A percentile compares a stretch with the other conserved stretches of the same genome.
Evolutionary conservation across 768 basidiomycete species (phyloP).

Genomic region (Trametes sanguinea): DNA sequence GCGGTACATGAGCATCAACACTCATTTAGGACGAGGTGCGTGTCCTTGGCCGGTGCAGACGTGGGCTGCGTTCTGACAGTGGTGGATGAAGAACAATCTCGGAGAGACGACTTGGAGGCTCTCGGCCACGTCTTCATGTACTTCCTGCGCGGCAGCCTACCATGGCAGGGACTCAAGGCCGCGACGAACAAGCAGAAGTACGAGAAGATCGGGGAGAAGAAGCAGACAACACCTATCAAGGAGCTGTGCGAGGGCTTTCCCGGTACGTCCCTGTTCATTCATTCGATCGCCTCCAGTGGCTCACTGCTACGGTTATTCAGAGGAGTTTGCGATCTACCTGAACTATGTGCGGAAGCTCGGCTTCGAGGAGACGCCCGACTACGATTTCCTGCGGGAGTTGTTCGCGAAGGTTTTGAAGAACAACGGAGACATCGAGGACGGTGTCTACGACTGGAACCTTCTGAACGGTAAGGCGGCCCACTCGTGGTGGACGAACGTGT

Average conservation of each 20-base stretch:
- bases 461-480: constrained; percentile 63
- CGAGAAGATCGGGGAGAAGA: constrained; percentile 99
- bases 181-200: constrained; percentile 99
- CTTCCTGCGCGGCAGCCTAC: constrained; percentile 93
- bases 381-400: constrained; percentile 94
- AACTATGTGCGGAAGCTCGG: constrained; percentile 99
- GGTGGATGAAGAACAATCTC: constrained; percentile 68
- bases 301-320: constrained; percentile 42
- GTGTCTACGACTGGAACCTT: constrained; percentile 94
- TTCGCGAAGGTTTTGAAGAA: constrained; percentile 94
- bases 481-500: constrained; percentile 3
- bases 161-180: constrained; percentile 99
- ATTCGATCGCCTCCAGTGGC: constrained; percentile 1
- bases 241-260: constrained; percentile 96
- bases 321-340: constrained; percentile 97
- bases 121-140: constrained; percentile 99
- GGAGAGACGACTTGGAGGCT: constrained; percentile 97
- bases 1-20: constrained; percentile 99
- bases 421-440: constrained; percentile 88
- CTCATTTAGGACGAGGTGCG: constrained; percentile 93
- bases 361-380: constrained; percentile 98
- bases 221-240: constrained; percentile 96
- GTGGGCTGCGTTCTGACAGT: constrained; percentile 5
- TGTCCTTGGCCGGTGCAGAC: background rate
- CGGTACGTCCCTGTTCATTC: constrained; percentile 48